These are phyloP conservation scores for Sordaria brevicollis DNA, from an alignment of 495 filamentous ascomycete species.

Conservation along the genomic window DNA sequence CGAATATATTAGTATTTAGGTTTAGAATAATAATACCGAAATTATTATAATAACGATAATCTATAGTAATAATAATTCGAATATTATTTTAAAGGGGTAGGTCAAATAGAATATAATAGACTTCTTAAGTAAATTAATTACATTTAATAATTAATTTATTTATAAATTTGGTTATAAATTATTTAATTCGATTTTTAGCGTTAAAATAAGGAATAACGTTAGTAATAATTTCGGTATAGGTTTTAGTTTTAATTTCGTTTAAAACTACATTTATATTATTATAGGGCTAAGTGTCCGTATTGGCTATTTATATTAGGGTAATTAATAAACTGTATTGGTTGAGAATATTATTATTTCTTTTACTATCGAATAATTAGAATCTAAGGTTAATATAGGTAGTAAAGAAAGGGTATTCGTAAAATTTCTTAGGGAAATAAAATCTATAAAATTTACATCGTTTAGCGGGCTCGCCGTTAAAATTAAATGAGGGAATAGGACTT, in stretches of 20 bases:
- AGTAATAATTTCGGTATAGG: not conserved
- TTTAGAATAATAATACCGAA: not conserved
- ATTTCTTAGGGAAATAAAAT: too few species aligned
- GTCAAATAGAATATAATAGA: not conserved
- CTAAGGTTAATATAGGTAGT: not conserved
- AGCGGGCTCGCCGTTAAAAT: too few species aligned
- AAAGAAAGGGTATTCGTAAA: too few species aligned
- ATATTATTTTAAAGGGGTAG: not conserved
- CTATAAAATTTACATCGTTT: too few species aligned
- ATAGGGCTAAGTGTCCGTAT: not conserved
- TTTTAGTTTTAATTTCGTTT: not conserved
- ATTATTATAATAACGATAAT: not conserved
- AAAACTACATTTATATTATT: not conserved
- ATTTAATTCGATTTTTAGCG: not conserved
- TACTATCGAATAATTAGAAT: not conserved
- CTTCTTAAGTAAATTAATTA: not conserved
- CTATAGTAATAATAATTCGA: not conserved
- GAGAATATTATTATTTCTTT: not conserved
- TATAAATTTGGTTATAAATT: not conserved
- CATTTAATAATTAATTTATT: not conserved
- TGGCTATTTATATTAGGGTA: not conserved
- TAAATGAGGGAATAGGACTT: too few species aligned
- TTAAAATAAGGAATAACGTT: not conserved
- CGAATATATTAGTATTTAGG: fast-evolving
- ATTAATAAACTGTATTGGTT: not conserved